phyloP scores from a whole-genome alignment of 2,329 filamentous ascomycete species.

The Diaporthe humulicola region DNA sequence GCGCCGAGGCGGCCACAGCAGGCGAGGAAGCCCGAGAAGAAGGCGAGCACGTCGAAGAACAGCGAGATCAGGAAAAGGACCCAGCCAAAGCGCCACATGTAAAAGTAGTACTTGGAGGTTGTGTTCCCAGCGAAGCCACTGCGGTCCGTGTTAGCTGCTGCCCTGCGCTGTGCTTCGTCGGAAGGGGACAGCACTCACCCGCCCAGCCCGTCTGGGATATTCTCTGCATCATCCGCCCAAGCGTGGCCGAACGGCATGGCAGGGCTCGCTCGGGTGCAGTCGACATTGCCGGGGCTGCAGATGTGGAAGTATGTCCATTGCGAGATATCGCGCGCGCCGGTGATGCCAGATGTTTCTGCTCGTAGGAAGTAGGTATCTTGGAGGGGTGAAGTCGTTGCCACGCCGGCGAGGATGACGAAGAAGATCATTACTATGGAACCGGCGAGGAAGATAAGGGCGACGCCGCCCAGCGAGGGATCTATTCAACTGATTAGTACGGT shows the following conservation, averaged over 20 bases:
- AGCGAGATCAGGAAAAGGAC: slow-evolving; percentile 89
- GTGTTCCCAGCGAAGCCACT: slow-evolving; percentile 62
- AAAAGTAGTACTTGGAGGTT: slow-evolving; percentile 76
- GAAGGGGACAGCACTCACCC: slow-evolving; percentile 52
- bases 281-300: slow-evolving; percentile 73
- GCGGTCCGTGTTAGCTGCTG: neutral
- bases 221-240: slow-evolving; percentile 63
- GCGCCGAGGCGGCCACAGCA: slow-evolving; percentile 79
- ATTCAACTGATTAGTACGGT: slow-evolving; percentile 8
- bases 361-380: slow-evolving; percentile 88
- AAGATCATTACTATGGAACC: slow-evolving; percentile 67
- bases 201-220: slow-evolving; percentile 59
- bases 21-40: slow-evolving; percentile 77
- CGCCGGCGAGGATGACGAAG: slow-evolving; percentile 70
- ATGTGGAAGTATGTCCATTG: slow-evolving; percentile 95
- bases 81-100: slow-evolving; percentile 92
- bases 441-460: slow-evolving; percentile 63
- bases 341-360: slow-evolving; percentile 80
- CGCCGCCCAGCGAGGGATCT: slow-evolving; percentile 58
- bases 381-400: slow-evolving; percentile 66
- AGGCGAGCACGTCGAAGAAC: slow-evolving; percentile 79
- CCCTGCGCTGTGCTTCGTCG: neutral
- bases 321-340: slow-evolving; percentile 74
- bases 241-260: slow-evolving; percentile 81
- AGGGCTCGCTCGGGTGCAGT: slow-evolving; percentile 74